Conservation (phyloP, 768 basidiomycete genomes). For the Psilocybe cubensis region DNA sequence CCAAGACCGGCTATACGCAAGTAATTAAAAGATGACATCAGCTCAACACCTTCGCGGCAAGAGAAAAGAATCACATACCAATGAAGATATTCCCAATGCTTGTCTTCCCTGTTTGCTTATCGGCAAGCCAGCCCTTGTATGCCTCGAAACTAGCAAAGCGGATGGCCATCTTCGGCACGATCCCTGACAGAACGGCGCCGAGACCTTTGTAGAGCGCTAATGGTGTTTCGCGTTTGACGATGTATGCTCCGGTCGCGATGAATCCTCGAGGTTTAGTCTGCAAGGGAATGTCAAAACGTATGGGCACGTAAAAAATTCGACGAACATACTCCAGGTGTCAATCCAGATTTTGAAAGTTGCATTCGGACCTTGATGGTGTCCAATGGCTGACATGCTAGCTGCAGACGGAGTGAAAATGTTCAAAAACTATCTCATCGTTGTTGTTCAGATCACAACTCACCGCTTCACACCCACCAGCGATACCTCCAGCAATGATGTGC, state of each 20-base stretch:
- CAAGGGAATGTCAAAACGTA: background rate
- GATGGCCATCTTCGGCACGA: conserved; percentile 99
- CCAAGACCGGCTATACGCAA: conserved; percentile 92
- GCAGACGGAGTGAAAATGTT: background rate
- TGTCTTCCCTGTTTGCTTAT: conserved; percentile 79
- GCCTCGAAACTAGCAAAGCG: conserved; percentile 97
- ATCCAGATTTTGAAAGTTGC: conserved; percentile 90
- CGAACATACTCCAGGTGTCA: conserved; percentile 76
- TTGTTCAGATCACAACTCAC: conserved; percentile 41
- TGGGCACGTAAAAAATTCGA: background rate
- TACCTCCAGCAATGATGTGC: conserved; percentile 93
- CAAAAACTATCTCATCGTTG: background rate
- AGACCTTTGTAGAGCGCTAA: conserved; percentile 97
- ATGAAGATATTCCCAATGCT: conserved; percentile 83
- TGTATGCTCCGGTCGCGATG: conserved; percentile 86
- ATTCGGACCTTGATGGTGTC: conserved; percentile 99
- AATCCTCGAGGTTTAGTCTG: conserved; percentile 94
- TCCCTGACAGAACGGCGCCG: conserved; percentile 94
- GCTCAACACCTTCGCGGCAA: background rate
- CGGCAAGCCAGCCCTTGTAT: conserved; percentile 85
- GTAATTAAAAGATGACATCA: background rate
- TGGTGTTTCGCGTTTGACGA: conserved; percentile 89
- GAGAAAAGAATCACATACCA: conserved; percentile 49
- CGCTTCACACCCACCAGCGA: conserved; percentile 93
- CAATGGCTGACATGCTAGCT: conserved; percentile 89